Evolutionary conservation across 2,329 filamentous ascomycete species (phyloP), one percentile per base, ranked within the genome.

Genomic region (Aureobasidium lini): DNA sequence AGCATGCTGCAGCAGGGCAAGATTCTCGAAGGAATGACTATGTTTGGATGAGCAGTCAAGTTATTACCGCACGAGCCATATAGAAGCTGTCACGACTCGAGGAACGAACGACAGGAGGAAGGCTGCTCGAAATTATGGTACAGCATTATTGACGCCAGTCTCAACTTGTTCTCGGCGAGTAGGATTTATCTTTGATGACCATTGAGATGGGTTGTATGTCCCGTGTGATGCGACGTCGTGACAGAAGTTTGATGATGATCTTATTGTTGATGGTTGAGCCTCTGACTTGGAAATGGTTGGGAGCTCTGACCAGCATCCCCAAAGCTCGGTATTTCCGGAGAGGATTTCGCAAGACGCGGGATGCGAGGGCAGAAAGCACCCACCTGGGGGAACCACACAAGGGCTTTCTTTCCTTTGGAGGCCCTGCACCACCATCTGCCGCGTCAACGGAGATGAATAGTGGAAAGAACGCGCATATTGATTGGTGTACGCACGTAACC

Each of bases 101-200:
- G 15, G 48, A 40, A 50, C 34, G 47, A 40, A 50, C 34, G 47
- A 40, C 48, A 52, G 48, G n/a, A 36, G 34, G 48, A 40, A 49
- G 31, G 11, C 16, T 49, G 47, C 18, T 37, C 11, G 48, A 16
- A 9, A 11, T 40, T 16, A 11, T 23, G 32, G 16, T 29, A 15
- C 10, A 16, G 8, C 18, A 23, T 31, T 29, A 16, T 23, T 52
- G 48, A 23, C 36, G 11, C 8, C 15, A 44, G 23, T 40, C 42
- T 29, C 48, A 52, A 52, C 13, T 34, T 15, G 23, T 18, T n/a
- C 29, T 11, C 48, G 31, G 8, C 15, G 13, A 40, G 15, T 2
- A 28, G 4, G 10, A 40, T 9, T n/a, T 11, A 23, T 23, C 31
- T 34, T 16, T 49, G 7, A 11, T 32, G 15, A 2, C 23, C 23